Conservation (phyloP, 1,139 yeast species). For the Geotrichum macrosporum region DNA sequence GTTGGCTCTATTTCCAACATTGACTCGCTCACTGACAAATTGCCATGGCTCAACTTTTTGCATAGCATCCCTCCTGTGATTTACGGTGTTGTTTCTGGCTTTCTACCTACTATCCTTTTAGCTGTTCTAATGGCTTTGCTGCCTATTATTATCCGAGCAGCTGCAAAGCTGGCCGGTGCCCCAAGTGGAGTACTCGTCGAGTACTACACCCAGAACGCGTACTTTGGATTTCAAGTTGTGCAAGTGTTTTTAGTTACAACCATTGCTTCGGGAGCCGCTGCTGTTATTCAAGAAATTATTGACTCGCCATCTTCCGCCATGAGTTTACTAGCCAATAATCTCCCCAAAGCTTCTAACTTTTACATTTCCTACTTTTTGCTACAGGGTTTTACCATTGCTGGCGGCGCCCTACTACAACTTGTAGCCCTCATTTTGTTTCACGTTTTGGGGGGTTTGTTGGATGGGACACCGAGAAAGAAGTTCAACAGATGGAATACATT, state of each 20-base stretch:
- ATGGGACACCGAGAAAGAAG: constrained; percentile 80
- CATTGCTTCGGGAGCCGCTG: constrained; percentile 72
- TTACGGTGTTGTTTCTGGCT: constrained; percentile 78
- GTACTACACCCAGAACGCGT: constrained; percentile 78
- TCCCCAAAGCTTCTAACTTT: constrained; percentile 89
- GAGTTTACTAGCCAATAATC: constrained; percentile 60
- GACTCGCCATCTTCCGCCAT: constrained; percentile 64
- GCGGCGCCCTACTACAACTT: constrained; percentile 76
- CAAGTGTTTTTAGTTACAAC: constrained; percentile 78
- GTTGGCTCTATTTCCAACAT: constrained; percentile 91
- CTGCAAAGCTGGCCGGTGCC: constrained; percentile 71
- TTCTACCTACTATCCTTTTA: constrained; percentile 78
- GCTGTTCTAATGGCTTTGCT: constrained; percentile 79
- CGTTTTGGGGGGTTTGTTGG: constrained; percentile 63
- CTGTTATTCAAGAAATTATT: constrained; percentile 65
- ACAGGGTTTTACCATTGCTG: constrained; percentile 79
- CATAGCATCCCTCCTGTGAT: constrained; percentile 60
- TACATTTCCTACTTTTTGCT: constrained; percentile 52
- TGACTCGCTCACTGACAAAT: constrained; percentile 59
- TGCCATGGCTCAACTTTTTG: constrained; percentile 68
- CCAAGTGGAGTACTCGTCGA: constrained; percentile 70
- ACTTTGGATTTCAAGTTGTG: constrained; percentile 82
- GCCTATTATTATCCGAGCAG: constrained; percentile 69
- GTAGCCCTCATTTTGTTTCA: constrained; percentile 67
- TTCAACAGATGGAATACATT: constrained; percentile 67